Base-by-base conservation (phyloP, 352 stramenopile genomes). In the Globisporangium viniferum region DNA sequence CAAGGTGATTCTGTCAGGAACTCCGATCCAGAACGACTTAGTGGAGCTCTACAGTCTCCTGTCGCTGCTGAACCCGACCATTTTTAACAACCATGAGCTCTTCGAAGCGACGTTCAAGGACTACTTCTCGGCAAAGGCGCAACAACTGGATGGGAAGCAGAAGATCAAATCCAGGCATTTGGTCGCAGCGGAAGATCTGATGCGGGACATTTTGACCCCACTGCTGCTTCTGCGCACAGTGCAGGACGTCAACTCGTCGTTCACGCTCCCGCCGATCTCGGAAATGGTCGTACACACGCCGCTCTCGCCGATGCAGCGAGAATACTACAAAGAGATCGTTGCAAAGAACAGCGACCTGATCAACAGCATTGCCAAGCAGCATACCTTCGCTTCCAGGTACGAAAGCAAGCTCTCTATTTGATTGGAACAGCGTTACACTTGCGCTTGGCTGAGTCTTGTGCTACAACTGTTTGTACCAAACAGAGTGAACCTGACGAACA, bases 401-500 rank as follows among this genome's bases (percentile, higher is more conserved):
- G 44, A 4, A 44, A 15, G 36, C 36, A 18, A 1, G 2, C 44
- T 51, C 15, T 49, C 14, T 15, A 5, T 49, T 7, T 7, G 3
- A 48, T 20, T 20, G 14, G 20, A 4, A 48, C 39, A 48, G 14
- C 12, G 12, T 48, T 48, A 48, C 24, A 24, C 24, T 24, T 24
- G 24, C 24, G 24, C 24, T 24, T 48, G 39, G 14, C 14, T 48
- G 39, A 4, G 12, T 48, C 24, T 24, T 24, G 24, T 24, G 24
- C 24, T 24, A 24, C 24, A 24, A 24, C 24, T 24, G 24, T 24
- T 24, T 24, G 24, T 24, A 24, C 24, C 18, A 24, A 51, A 24
- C 44, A 90, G 82, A 59, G 65, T 92, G 35, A 80, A 88, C 59
- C 80, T 99, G 60, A 98, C 98, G 56, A 99, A 99, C 76, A 91